Base-by-base conservation (phyloP, 345 rosid species). In the Bruguiera sexangula region DNA sequence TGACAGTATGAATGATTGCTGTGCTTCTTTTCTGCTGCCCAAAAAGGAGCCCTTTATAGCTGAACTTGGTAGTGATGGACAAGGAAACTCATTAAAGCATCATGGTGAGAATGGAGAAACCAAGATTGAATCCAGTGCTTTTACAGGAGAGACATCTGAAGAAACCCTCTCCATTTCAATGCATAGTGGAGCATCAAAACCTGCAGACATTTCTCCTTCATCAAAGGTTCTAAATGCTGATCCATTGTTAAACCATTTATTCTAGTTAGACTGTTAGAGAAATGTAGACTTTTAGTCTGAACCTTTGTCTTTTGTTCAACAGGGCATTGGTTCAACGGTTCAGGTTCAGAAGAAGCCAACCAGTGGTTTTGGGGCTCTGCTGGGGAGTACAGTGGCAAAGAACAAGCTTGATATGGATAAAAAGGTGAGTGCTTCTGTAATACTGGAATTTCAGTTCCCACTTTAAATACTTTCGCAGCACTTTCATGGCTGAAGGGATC, bases 291-390 rank as follows among this genome's bases (percentile, higher is more conserved):
- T 39, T 2, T 39, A 43, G 50, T 43, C 50, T 43, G 4, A 43
- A 11, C 5, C 50, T 52, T 56, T 60, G 20, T 69, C 32, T 66
- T 63, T 71, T 55, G n/a, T 66, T 67, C 61, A 51, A 50, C 74
- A 92, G 97, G 85, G 56, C 74, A 37, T 82, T 72, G 85, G 70
- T 70, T 91, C 87, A 34, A 71, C 81, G 51, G 82, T 82, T 78
- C 89, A 78, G 77, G 82, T 65, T 75, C 80, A 69, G 56, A 86
- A 83, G 89, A 87, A 85, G 71, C 89, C 87, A 70, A 81, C 72
- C 64, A 70, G 87, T 74, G 84, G 80, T 69, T 78, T 89, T 34
- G 91, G 88, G 66, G 87, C 84, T 16, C 72, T 88, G 74, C 78
- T 82, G 50, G 89, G 90, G 39, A 74, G 65, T 21, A 58, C 68